Evolutionary conservation across 768 basidiomycete species (phyloP), one percentile per base, ranked within the genome.

Genomic region (Trametes sanguinea): DNA sequence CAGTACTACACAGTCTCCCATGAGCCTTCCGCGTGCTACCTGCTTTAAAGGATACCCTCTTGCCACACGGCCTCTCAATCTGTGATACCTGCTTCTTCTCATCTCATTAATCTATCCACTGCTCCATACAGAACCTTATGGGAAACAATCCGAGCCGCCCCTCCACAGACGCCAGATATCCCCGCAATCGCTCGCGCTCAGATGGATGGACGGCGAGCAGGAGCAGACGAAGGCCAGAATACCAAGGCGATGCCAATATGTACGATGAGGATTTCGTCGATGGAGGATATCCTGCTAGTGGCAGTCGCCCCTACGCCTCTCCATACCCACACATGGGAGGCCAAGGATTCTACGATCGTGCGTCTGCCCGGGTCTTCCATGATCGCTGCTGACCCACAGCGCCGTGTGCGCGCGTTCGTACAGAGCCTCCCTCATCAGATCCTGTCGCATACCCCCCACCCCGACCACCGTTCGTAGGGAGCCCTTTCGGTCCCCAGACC

Each of bases 101-200:
- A 11, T 37, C 54, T 51, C 60, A 56, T 51, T 43, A 43, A 43
- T 40, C 35, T 37, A 6, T 46, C 54, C 8, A 42, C 32, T 8
- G 14, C 14, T 40, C 39, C 16, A 16, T 7, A 17, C 22, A 57
- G 54, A 56, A 53, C 29, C 63, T 60, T 33, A 64, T 64, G 63
- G 63, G 63, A 33, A 64, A 64, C 40, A 55, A 60, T 50, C 37
- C 50, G n/a, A 64, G 63, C 51, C 59, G 58, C 42, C 40, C 63
- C 16, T 27, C 46, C 22, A 52, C 35, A 46, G 51, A 47, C 47
- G 11, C 45, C 9, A 57, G 53, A 33, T 55, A 54, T 17, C 30
- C 53, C 1, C 57, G 54, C 50, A 40, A 51, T 3, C 58, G 58
- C 9, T 44, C 48, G 6, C 32, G 56, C 32, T 51, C 63, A 22